Conservation (phyloP, 345 rosid genomes). For the Angophora floribunda region DNA sequence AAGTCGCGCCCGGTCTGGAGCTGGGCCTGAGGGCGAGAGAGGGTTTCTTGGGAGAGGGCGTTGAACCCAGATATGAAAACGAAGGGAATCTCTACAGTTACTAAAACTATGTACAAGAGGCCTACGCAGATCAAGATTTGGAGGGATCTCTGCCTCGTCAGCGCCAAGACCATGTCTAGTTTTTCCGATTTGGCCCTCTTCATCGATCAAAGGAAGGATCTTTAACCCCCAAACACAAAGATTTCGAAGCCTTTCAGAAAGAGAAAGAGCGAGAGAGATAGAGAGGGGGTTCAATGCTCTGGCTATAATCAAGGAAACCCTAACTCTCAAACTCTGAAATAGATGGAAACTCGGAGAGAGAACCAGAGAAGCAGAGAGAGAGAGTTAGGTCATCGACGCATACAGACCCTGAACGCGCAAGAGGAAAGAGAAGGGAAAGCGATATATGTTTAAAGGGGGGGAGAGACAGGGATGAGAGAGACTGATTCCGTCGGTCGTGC, state of each 20-base stretch:
- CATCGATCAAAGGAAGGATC: not conserved
- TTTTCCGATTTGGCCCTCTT: constrained; percentile 1
- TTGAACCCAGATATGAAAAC: constrained; percentile 46
- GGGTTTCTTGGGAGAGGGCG: constrained; percentile 36
- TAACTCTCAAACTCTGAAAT: not conserved
- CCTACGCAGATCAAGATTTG: constrained; percentile 53
- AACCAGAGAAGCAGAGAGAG: not conserved
- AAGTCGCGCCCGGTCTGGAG: constrained; percentile 48
- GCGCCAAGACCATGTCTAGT: constrained; percentile 9
- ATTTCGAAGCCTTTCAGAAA: not conserved
- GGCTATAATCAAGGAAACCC: not conserved
- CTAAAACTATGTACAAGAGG: constrained; percentile 43
- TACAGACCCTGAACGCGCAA: not conserved
- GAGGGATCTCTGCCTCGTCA: constrained; percentile 59
- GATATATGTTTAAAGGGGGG: not conserved
- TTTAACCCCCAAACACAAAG: not conserved
- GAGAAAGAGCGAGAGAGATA: not conserved
- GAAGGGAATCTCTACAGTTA: constrained; percentile 72
- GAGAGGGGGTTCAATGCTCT: not conserved
- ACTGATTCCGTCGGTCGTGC: not conserved
- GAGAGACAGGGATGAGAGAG: not conserved
- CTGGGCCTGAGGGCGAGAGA: constrained; percentile 35
- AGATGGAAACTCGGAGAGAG: not conserved
- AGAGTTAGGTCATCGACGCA: constrained; percentile 1
- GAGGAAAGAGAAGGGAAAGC: not conserved